A percentile compares a stretch with the other conserved stretches of the same genome.
Conservation (phyloP, 1,284 basidiomycete species). For the Psilocybe mexicana region DNA sequence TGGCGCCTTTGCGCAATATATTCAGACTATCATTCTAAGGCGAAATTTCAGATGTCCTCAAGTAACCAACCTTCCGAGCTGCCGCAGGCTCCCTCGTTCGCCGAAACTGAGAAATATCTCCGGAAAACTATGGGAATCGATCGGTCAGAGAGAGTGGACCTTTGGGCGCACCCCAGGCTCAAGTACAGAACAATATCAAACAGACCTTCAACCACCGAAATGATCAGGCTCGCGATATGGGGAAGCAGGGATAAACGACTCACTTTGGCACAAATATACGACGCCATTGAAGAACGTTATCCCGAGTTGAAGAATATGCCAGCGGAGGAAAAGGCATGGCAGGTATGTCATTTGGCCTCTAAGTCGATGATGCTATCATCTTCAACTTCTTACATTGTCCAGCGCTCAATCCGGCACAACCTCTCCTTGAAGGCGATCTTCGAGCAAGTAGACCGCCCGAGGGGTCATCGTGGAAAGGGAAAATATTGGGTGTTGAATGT, state of each 20-base stretch:
- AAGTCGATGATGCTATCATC: not conserved
- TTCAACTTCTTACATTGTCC: too few species aligned
- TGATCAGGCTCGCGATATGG: not conserved
- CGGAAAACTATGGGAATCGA: not conserved
- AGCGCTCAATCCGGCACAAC: not conserved
- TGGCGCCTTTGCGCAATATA: too few species aligned
- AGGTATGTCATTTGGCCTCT: too few species aligned
- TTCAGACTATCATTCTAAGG: too few species aligned
- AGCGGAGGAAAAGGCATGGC: too few species aligned
- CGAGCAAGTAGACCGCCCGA: too few species aligned
- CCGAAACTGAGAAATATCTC: not conserved
- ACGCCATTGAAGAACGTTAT: not conserved
- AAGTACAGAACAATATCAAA: not conserved
- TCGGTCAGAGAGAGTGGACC: not conserved
- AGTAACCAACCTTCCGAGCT: not conserved
- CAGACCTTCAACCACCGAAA: constrained; percentile 18
- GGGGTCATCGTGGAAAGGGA: not conserved
- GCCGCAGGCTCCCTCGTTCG: not conserved
- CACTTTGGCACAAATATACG: not conserved
- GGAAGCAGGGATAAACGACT: not conserved
- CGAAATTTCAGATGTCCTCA: too few species aligned
- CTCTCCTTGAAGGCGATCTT: not conserved
- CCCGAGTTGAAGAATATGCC: not conserved
- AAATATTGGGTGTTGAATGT: not conserved
- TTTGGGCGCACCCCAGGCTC: not conserved